Evolutionary conservation across 2,329 filamentous ascomycete genomes (phyloP), one percentile per base, ranked within the genome.

Genomic region (Thermothelomyces thermophilus): DNA sequence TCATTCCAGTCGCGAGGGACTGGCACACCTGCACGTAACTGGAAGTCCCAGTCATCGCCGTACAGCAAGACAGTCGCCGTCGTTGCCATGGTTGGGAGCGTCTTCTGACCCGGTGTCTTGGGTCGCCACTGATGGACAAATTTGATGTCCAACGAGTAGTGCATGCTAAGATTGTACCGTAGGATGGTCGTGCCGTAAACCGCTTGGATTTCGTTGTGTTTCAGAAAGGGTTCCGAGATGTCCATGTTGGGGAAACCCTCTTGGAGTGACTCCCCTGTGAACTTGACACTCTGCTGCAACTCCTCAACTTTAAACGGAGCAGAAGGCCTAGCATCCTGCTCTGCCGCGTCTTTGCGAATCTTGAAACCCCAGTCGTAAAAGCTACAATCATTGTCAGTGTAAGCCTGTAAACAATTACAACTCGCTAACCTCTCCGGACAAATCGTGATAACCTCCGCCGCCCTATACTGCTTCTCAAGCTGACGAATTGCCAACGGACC

Each of bases 331-430:
- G 50, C 46, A 17, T 56, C 52, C 5, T 57, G 51, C 2, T 30
- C 24, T 9, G 36, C 37, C 7, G 63, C 51, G 5, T 63, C 60
- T 4, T 63, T 58, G 11, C 62, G 46, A 0, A 65, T 62, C 22
- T 62, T 60, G 2, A 73, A 41, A 3, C 62, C 62, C 70, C 70
- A 73, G 51, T 72, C 69, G 8, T 67, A 54, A 3, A 49, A 49
- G 35, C 69, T 70, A 19, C 11, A 9, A 1, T 41, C 3, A 14
- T 10, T 9, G 26, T 28, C 4, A 41, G 19, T 35, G 48, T 64
- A 36, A 63, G 58, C 39, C 26, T 16, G 14, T 48, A 31, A 31
- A 2, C 22, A 19, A 24, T 24, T 17, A 7, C 28, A 8, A 3
- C 19, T 24, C 17, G 11, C 62, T 54, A 59, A 66, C 68, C 59